Base-by-base conservation (phyloP, 805 yeast species). In the Candida verbasci region DNA sequence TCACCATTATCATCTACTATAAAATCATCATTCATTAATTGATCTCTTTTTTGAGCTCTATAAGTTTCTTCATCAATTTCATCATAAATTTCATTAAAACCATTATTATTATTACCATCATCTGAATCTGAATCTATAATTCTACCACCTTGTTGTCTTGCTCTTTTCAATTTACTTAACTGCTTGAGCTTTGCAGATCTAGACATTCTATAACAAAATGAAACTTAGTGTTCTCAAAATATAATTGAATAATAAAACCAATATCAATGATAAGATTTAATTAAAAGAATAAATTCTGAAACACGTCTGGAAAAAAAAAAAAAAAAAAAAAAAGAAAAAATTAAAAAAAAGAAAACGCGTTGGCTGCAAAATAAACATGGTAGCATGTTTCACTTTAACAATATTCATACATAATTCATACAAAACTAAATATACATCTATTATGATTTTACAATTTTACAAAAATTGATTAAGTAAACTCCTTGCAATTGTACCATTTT, bases 1-100 rank as follows among this genome's bases (percentile, higher is more conserved):
- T 82, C 83, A 21, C 96, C 96, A 47, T 84, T 80, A 56, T 91
- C 97, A 55, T 88, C 96, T 2, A 87, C 95, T 24, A 91, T 93
- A 55, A 91, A 91, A 56, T 91, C 96, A 52, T 91, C 96, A 43
- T 84, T 81, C 58, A 87, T 70, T 32, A 93, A 68, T 40, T 88
- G 86, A 40, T 83, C 78, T 49, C 94, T 76, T 55, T 85, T 86
- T 53, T 78, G 84, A 48, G 74, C 74, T 47, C 91, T 70, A 59
- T 78, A 91, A 24, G 81, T 78, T 21, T 72, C 80, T 50, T 88
- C 96, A 52, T 85, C 95, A 4, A 88, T 82, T 52, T 86, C 89
- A 50, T 91, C 97, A 55, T 89, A 93, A 41, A 91, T 78, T 31
- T 73, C 78, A 18, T 65, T 72, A 14, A 65, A 71, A n/a, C n/a